These are phyloP conservation scores for Diaporthe amygdali DNA, from an alignment of 2,329 filamentous ascomycete genomes.

Conservation along the genomic window DNA sequence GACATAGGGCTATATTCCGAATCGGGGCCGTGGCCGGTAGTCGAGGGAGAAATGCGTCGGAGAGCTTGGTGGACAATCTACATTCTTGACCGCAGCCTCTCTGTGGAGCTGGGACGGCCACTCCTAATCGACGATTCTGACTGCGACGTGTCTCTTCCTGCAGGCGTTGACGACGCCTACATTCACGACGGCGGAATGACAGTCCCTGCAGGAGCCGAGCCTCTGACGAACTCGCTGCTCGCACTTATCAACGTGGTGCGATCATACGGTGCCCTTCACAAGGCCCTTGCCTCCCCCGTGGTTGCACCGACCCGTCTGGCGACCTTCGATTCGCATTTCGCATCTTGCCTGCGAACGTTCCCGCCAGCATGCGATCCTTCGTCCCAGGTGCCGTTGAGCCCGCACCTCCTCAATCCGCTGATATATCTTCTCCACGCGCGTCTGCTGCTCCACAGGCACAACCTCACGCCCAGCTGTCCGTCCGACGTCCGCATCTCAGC, in stretches of 20 bases:
- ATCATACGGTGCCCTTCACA: conserved; percentile 75
- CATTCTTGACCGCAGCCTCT: conserved; percentile 81
- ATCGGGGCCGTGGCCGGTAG: conserved; percentile 71
- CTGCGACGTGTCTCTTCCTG: conserved; percentile 83
- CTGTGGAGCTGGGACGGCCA: conserved; percentile 81
- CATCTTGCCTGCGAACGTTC: conserved; percentile 74
- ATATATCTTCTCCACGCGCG: conserved; percentile 82
- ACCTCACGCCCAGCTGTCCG: conserved; percentile 76
- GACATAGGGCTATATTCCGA: conserved; percentile 83
- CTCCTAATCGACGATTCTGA: conserved; percentile 86
- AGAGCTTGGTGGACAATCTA: conserved; percentile 96
- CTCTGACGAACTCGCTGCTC: conserved; percentile 73
- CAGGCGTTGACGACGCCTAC: conserved; percentile 80
- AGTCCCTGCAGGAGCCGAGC: conserved; percentile 55
- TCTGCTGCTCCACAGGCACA: conserved; percentile 87
- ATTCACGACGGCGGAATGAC: conserved; percentile 64
- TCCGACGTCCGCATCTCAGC: conserved; percentile 71
- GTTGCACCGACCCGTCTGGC: conserved; percentile 72
- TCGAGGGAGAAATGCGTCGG: conserved; percentile 86
- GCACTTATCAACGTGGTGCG: conserved; percentile 83
- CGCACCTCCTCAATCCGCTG: conserved; percentile 75
- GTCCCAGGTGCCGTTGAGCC: conserved; percentile 71
- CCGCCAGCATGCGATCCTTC: conserved; percentile 75
- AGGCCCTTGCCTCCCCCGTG: conserved; percentile 70
- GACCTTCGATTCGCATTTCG: conserved; percentile 84